Evolutionary conservation across 768 basidiomycete genomes (phyloP), one percentile per base, ranked within the genome.

Genomic region (Pleurotus djamor): DNA sequence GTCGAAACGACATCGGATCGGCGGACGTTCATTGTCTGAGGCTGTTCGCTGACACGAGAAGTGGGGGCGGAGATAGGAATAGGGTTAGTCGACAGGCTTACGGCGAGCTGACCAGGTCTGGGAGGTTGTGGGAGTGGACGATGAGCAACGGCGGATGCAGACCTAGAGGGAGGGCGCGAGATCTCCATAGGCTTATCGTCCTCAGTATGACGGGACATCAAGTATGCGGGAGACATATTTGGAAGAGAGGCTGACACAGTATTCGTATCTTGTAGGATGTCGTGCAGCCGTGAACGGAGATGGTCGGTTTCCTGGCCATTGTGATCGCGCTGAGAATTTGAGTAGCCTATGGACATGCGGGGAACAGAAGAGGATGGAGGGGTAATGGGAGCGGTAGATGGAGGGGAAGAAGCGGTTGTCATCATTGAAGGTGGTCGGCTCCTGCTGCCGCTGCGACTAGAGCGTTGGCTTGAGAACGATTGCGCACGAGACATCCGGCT

Each of bases 201-300:
- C 41, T 66, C 52, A 37, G 69, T 56, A 44, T 17, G 41, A 35
- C 34, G 28, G 64, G 33, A 21, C 32, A 71, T 63, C 60, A 72
- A 71, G 43, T 74, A 66, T 32, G 60, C 61, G 1, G 68, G 59
- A 9, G 68, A 55, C 61, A 76, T 72, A 64, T 72, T 78, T 6
- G 79, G 79, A 43, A 81, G 72, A 4, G 83, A 79, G 4, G 83
- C 72, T 4, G 81, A 70, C 17, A 74, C 65, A 47, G 68, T 7
- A 7, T 7, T 63, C 14, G 77, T 69, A 55, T 79, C 78, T 49
- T 73, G 74, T 10, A 85, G 75, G 8, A 85, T 70, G 59, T 82
- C 80, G 34, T 80, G 72, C 6, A 86, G 67, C 59, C 79, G 76
- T 38, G 69, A 69, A 36, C 74, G 71, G 45, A 75, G 64, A 48